Base-by-base conservation (phyloP, 2,329 filamentous ascomycete species). In the Cytospora piceae region DNA sequence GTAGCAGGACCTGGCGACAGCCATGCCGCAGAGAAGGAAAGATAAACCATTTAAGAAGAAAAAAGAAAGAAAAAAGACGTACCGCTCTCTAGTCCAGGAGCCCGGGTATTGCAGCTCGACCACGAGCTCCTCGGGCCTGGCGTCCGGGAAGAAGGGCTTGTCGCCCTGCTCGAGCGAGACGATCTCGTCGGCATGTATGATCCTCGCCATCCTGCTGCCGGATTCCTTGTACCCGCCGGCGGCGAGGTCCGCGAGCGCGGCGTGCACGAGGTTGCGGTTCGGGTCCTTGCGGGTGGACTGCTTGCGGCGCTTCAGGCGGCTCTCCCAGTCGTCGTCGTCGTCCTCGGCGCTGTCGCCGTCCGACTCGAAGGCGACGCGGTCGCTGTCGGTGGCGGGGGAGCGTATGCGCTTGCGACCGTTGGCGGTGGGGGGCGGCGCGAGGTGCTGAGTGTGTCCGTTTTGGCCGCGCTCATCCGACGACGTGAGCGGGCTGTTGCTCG, bases 31-130 rank as follows among this genome's bases (percentile, higher is more conserved):
- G 17, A 31, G 29, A 27, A n/a, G 31, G 12, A 15, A 8, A 8
- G 34, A n/a, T n/a, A n/a, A n/a, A n/a, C n/a, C n/a, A n/a, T n/a
- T n/a, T n/a, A 37, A 15, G 12, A 37, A 14, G 34, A 37, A 37
- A 2, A 2, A 37, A 37, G 34, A 37, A 1, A 37, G 14, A 15
- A 9, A n/a, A n/a, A n/a, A n/a, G n/a, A 70, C 70, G 27, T 71
- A 78, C 74, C 72, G 68, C 64, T 77, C 76, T 46, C 70, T 68
- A 63, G 74, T 71, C 58, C 72, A 72, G 15, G 73, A 72, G 75
- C 92, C 94, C 12, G 95, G 94, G 77, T 98, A 98, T 76, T 95
- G 91, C 71, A 98, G 79, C 73, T 89, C 81, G 66, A 96, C 85
- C 14, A 77, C 79, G 8, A 88, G 81, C 65, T 87, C 83, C 66